Conservation (phyloP, 2,329 filamentous ascomycete genomes). For the Annulohypoxylon truncatum region DNA sequence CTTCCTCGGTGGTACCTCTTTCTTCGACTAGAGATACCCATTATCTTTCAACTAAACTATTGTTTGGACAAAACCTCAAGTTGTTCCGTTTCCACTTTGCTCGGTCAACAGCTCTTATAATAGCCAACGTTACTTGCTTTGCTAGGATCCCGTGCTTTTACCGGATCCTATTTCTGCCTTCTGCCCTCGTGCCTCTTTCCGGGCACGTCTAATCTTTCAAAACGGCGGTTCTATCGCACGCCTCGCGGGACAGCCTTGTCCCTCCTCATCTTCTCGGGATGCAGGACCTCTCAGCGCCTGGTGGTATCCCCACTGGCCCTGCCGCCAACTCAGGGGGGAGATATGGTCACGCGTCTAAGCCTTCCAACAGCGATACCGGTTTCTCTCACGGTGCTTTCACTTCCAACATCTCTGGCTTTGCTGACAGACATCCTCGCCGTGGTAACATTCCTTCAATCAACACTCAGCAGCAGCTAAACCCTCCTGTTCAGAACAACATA, state of each 20-base stretch:
- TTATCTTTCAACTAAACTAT: constrained; percentile 44
- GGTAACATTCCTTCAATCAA: constrained; percentile 93
- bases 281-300: constrained; percentile 82
- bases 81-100: constrained; percentile 43
- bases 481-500: constrained; percentile 60
- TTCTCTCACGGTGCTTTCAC: constrained; percentile 94
- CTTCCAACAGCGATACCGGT: constrained; percentile 84
- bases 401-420: constrained; percentile 86
- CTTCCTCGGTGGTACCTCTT: constrained; percentile 43
- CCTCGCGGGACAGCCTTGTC: constrained; percentile 85
- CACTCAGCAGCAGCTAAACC: constrained; percentile 74
- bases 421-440: constrained; percentile 85
- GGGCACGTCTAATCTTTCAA: constrained; percentile 73
- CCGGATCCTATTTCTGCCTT: constrained; percentile 45
- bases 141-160: constrained; percentile 43
- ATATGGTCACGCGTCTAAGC: constrained; percentile 82
- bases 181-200: constrained; percentile 53
- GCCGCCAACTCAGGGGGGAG: constrained; percentile 67
- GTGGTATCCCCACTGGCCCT: constrained; percentile 68
- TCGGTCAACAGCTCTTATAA: constrained; percentile 48
- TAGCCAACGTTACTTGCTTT: constrained; percentile 45
- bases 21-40: constrained; percentile 44
- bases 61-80: constrained; percentile 44
- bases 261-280: constrained; percentile 89
- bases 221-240: constrained; percentile 84